phyloP scores from a whole-genome alignment of 148 eudicot species.

The Oxyria digyna region DNA sequence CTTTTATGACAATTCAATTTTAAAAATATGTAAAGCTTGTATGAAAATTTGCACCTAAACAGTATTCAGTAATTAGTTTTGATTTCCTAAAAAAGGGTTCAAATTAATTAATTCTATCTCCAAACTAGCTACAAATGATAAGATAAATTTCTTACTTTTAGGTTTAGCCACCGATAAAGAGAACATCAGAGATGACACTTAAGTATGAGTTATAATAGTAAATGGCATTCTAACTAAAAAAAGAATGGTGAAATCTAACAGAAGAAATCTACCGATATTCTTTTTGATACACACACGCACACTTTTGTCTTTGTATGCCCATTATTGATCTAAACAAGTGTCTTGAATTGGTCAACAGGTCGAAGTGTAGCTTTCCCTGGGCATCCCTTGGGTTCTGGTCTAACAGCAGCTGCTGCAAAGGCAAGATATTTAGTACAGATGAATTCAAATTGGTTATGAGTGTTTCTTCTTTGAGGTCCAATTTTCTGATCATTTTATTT shows the following conservation, averaged over 20 bases:
- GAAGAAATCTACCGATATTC: too few species aligned
- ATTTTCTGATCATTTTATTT: neutral
- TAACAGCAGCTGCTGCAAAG: constrained; percentile 84
- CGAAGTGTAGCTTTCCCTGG: constrained; percentile 99
- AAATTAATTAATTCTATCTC: neutral
- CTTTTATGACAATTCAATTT: neutral
- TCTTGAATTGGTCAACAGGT: constrained; percentile 37
- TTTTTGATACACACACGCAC: neutral
- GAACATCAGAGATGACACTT: neutral
- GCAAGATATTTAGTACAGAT: constrained; percentile 45
- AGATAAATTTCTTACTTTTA: neutral
- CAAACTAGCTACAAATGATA: neutral
- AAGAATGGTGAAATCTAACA: too few species aligned
- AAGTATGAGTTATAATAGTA: neutral
- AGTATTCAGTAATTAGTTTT: neutral
- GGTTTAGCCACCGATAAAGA: too few species aligned
- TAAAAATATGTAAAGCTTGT: neutral
- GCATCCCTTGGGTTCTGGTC: constrained; percentile 92
- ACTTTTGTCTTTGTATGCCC: neutral
- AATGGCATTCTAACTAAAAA: neutral
- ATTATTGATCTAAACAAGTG: neutral
- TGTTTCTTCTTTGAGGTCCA: constrained; percentile 24
- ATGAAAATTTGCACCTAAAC: neutral
- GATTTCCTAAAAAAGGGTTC: neutral
- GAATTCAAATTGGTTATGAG: constrained; percentile 21